Percentiles rank a stretch among this genome's conserved stretches.
Conservation (phyloP, 2,329 filamentous ascomycete species). For the Penicillium sp. region DNA sequence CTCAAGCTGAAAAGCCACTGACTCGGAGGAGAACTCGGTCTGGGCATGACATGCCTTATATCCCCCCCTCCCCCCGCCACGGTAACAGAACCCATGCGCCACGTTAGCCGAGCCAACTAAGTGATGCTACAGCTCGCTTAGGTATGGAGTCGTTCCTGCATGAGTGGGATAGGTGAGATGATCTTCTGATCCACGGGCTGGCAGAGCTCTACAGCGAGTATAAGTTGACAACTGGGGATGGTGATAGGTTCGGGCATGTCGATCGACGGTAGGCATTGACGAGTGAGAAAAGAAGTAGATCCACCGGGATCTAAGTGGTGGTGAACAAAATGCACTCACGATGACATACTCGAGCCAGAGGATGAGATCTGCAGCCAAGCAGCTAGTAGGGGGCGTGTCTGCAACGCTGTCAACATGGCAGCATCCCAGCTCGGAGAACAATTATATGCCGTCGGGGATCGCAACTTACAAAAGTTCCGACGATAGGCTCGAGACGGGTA, state of each 20-base stretch:
- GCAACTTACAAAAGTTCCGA: not conserved
- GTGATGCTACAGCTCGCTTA: not conserved
- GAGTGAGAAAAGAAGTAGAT: not conserved
- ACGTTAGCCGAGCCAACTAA: not conserved
- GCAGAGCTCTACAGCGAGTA: not conserved
- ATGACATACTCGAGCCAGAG: not conserved
- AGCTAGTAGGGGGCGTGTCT: not conserved
- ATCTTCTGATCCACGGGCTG: not conserved
- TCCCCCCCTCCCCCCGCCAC: not conserved
- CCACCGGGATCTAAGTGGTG: not conserved
- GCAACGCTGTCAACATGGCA: not conserved
- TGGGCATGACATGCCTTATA: not conserved
- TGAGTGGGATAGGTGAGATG: not conserved
- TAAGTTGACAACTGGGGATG: not conserved
- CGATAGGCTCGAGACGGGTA: not conserved
- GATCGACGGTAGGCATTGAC: not conserved
- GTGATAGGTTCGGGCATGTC: not conserved
- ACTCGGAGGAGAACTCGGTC: not conserved
- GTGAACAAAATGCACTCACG: not conserved
- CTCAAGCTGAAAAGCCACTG: not conserved
- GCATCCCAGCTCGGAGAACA: not conserved
- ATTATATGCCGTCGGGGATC: not conserved
- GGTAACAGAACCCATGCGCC: not conserved
- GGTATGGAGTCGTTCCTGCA: not conserved
- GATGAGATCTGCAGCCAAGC: not conserved